Evolutionary conservation across 495 filamentous ascomycete genomes (phyloP).

Genomic region (Hypoxylon subgilvum): DNA sequence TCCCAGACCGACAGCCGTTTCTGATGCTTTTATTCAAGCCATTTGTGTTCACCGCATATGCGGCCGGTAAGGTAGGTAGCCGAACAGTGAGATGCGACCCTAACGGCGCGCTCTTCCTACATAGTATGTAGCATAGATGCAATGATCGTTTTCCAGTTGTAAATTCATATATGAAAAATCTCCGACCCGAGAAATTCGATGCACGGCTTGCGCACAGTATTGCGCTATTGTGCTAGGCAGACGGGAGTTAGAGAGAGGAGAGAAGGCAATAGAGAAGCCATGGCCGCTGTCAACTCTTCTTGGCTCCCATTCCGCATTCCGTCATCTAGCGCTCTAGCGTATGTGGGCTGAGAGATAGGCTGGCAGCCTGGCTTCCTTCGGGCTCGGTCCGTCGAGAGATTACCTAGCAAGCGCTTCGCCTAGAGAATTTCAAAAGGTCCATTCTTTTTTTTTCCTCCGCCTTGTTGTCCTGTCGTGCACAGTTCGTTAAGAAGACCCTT

Average conservation of each 20-base stretch:
- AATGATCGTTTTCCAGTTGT: not conserved
- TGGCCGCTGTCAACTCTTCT: constrained; percentile 4
- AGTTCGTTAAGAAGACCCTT: constrained; percentile 22
- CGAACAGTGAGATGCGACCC: constrained; percentile 5
- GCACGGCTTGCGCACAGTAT: constrained; percentile 2
- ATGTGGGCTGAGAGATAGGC: constrained; percentile 29
- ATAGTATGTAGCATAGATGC: not conserved
- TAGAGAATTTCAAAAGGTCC: constrained; percentile 3
- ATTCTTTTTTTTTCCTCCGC: constrained; percentile 15
- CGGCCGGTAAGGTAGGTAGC: not conserved
- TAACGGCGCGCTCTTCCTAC: not conserved
- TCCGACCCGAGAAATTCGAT: constrained; percentile 13
- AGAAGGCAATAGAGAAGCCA: constrained; percentile 1
- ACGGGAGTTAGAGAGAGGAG: not conserved
- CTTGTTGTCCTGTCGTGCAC: constrained; percentile 16
- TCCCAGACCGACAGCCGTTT: not conserved
- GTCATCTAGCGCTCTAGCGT: constrained; percentile 12
- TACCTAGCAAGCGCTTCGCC: constrained; percentile 9
- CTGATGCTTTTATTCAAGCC: not conserved
- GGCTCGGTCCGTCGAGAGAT: constrained; percentile 27
- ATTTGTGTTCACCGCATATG: not conserved
- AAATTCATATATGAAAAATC: constrained; percentile 10
- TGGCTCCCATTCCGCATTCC: constrained; percentile 24
- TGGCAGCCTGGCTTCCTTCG: constrained; percentile 26
- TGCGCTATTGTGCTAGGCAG: not conserved